Base-by-base conservation (phyloP, 1,284 basidiomycete genomes). In the Golubevia pallescens region DNA sequence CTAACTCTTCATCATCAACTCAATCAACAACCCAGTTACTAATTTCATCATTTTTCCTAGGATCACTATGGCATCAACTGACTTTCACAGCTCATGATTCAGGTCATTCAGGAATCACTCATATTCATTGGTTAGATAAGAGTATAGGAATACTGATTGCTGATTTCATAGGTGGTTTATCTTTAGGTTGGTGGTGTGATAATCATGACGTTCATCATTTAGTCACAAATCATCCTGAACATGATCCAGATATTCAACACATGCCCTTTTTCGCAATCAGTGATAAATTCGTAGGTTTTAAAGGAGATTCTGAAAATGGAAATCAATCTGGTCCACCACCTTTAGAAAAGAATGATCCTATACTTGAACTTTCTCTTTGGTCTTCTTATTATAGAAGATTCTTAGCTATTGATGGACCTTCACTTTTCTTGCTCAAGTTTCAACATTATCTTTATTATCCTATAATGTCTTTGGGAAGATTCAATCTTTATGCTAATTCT, bases 241-340 rank as follows among this genome's bases (percentile, higher is more conserved):
- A 86, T 63, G 85, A 86, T 58, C 85, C 85, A 10, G 85, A 86
- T 63, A 85, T 85, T 60, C 86, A 86, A 71, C 85, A 86, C 71
- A 81, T 84, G 73, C 86, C 86, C 61, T 83, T 86, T 59, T 86
- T 86, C 58, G 86, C 86, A 57, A 80, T 86, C 51, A 80, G 74
- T n/a, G 75, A 76, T 1, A 61, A 67, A 23, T 81, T 81, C 54
- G 42, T 74, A 19, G 55, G 34, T 38, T n/a, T n/a, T n/a, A n/a
- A n/a, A n/a, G 34, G 34, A 5, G 34, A 38, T 38, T 4, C 3
- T 4, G 3, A 4, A 38, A 38, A 38, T 38, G 34, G 10, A 4
- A 5, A 4, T 38, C 34, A 38, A 38, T 4, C 34, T 38, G 5
- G 10, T 5, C 5, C 34, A 5, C 34, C 3, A 38, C 34, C 34